phyloP scores from a whole-genome alignment of 306 rosid genomes.

The Prunus salicina region DNA sequence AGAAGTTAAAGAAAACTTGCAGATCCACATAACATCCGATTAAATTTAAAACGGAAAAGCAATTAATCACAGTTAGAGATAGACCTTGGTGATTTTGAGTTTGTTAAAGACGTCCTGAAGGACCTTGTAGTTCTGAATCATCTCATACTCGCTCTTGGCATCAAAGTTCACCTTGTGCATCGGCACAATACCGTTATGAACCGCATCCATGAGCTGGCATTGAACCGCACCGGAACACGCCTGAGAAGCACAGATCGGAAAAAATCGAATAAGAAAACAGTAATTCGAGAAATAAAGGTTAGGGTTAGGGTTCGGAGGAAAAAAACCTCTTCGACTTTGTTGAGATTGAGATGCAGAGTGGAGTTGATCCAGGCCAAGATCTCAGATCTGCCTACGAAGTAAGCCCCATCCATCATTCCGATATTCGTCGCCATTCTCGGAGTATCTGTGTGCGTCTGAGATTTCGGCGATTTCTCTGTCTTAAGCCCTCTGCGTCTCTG shows the following conservation, averaged over 20 bases:
- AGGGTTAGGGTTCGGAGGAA: constrained; percentile 11
- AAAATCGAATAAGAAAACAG: neutral
- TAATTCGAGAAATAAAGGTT: neutral
- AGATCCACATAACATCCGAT: neutral
- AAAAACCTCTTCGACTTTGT: constrained; percentile 86
- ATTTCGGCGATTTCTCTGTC: neutral
- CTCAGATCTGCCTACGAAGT: constrained; percentile 95
- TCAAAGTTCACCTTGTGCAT: constrained; percentile 99
- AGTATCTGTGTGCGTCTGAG: neutral
- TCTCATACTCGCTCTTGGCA: constrained; percentile 90
- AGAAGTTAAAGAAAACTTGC: neutral
- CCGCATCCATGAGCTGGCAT: constrained; percentile 88
- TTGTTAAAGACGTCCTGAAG: constrained; percentile 94
- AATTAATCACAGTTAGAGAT: neutral
- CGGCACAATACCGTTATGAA: constrained; percentile 85
- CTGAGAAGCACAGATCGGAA: constrained; percentile 30
- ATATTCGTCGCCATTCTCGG: constrained; percentile 74
- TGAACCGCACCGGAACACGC: constrained; percentile 95
- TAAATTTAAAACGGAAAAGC: neutral
- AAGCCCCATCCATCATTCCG: constrained; percentile 93
- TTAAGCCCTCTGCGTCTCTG: neutral
- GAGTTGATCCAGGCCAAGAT: constrained; percentile 91
- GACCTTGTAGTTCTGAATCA: constrained; percentile 97
- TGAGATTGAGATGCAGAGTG: constrained; percentile 79
- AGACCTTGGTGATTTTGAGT: constrained; percentile 88